Evolutionary conservation across 768 basidiomycete genomes (phyloP), one percentile per base, ranked within the genome.

Genomic region (Boletellus emodensis): DNA sequence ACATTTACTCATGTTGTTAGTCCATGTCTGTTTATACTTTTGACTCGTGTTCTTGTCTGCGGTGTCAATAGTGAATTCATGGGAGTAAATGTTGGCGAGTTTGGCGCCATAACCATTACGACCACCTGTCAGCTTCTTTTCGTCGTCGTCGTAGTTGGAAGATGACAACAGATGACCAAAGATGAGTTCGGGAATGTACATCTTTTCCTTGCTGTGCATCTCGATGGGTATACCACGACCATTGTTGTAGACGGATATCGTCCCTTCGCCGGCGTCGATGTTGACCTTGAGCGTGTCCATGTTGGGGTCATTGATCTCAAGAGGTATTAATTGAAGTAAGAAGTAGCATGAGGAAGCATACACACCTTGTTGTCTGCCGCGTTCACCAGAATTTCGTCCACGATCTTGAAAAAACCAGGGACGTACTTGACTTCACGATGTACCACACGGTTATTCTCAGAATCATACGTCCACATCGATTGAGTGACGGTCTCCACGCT

Each of bases 31-130:
- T 61, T 88, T 89, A 73, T 94, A 99, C 72, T 95, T 97, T 72
- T 92, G 87, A 44, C 76, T 70, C 1, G 83, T 77, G 48, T 84
- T 84, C 72, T 85, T 90, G 72, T 94, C 90, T 3, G 93, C 94
- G 2, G 96, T 99, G 60, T 99, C 96, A 61, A 99, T 78, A 10
- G 85, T 92, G 71, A 99, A 99, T 66, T 95, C 89, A 55, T 80
- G 85, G 3, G 96, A 99, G 74, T 98, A 99, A 57, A 97, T 96
- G 72, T 99, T 98, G 46, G 96, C 88, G 37, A 99, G 79, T 67
- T 99, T 99, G 46, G 96, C 96, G 60, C 96, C 96, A 62, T 92
- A 98, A 63, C 96, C 96, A 62, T 99, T 99, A 62, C 96, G 84
- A 68, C 96, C 96, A 70, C 96, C 96, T 0, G 94, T 97, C 43